Evolutionary conservation across 371 early-diverging fungal species (phyloP).

Genomic region (Lichtheimia hyalospora): DNA sequence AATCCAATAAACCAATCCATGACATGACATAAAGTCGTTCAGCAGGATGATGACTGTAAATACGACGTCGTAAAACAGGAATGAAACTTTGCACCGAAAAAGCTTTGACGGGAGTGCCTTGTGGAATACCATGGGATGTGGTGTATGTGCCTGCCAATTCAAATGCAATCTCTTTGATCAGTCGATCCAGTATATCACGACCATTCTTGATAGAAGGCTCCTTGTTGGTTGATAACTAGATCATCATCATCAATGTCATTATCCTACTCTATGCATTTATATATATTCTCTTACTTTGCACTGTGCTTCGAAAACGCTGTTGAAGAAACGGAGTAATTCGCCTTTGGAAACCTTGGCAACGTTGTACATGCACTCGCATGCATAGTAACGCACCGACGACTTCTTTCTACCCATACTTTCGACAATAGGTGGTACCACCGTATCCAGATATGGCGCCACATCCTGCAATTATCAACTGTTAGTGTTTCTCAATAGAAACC

Average conservation of each 20-base stretch:
- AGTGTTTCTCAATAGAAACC: neutral
- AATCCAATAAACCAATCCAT: constrained; percentile 86
- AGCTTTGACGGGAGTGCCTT: constrained; percentile 35
- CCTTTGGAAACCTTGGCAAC: constrained; percentile 90
- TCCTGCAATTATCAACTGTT: constrained; percentile 29
- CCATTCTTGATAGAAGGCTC: constrained; percentile 85
- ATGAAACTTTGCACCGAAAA: constrained; percentile 89
- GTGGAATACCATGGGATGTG: constrained; percentile 24
- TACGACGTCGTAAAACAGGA: constrained; percentile 82
- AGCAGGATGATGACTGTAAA: constrained; percentile 80
- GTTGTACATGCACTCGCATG: constrained; percentile 95
- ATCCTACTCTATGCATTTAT: too few species aligned
- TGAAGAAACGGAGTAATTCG: constrained; percentile 82
- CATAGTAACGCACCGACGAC: constrained; percentile 88
- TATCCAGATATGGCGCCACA: constrained; percentile 67
- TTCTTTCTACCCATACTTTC: constrained; percentile 86
- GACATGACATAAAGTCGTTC: constrained; percentile 88
- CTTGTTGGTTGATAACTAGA: constrained; percentile 76
- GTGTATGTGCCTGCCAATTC: constrained; percentile 77
- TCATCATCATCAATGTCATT: too few species aligned
- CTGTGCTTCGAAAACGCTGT: constrained; percentile 90
- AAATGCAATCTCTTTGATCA: constrained; percentile 91
- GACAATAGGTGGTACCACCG: constrained; percentile 86
- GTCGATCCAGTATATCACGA: constrained; percentile 82
- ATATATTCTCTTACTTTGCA: constrained; percentile 67